Conservation (phyloP, 2,329 filamentous ascomycete genomes). For the Plenodomus biglobosus region DNA sequence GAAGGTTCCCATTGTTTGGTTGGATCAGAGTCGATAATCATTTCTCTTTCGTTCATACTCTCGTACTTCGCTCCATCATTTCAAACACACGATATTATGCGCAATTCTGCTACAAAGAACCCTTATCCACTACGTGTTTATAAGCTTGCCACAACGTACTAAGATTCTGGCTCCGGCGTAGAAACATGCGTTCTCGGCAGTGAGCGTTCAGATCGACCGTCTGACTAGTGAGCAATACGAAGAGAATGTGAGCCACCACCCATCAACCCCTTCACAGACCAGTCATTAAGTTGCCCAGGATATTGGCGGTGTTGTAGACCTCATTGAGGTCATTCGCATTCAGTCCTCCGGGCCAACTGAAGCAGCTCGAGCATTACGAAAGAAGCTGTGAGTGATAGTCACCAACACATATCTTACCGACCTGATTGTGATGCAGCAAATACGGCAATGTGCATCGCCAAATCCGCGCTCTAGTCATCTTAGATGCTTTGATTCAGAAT, state of each 20-base stretch:
- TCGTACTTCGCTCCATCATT: constrained; percentile 24
- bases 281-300: constrained; percentile 45
- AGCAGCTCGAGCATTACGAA: constrained; percentile 86
- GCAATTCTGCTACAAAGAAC: constrained; percentile 31
- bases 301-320: constrained; percentile 84
- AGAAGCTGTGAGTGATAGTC: constrained; percentile 72
- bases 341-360: constrained; percentile 85
- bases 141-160: constrained; percentile 29
- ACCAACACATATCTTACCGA: background rate
- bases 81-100: constrained; percentile 25
- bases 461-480: constrained; percentile 79
- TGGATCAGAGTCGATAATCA: constrained; percentile 3
- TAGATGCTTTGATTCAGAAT: constrained; percentile 94
- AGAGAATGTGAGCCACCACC: constrained; percentile 62
- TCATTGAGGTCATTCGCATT: constrained; percentile 90
- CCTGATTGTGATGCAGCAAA: constrained; percentile 59
- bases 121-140: constrained; percentile 33
- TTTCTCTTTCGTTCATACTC: constrained; percentile 2
- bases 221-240: constrained; percentile 88
- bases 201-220: constrained; percentile 89
- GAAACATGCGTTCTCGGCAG: constrained; percentile 82
- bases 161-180: constrained; percentile 29
- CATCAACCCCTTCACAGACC: background rate
- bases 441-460: constrained; percentile 95
- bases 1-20: constrained; percentile 3